These are phyloP conservation scores for Rhododendron molle DNA, from an alignment of 148 eudicot species.

Conservation along the genomic window DNA sequence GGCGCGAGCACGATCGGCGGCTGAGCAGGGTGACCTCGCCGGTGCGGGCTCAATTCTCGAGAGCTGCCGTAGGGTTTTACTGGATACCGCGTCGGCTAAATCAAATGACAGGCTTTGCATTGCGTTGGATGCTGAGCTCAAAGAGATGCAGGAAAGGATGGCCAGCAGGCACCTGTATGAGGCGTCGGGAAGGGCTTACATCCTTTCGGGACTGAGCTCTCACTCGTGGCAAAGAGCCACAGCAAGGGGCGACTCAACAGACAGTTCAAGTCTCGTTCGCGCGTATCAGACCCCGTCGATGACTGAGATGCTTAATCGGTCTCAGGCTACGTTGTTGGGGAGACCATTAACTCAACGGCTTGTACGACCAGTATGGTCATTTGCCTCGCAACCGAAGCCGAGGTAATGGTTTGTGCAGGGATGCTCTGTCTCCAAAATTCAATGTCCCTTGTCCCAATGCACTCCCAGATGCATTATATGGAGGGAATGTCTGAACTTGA, in stretches of 20 bases:
- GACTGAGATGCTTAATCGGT: constrained; percentile 65
- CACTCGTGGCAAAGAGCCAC: constrained; percentile 97
- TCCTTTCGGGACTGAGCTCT: constrained; percentile 81
- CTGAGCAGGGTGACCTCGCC: constrained; percentile 59
- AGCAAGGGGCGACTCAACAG: constrained; percentile 62
- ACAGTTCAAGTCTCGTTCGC: constrained; percentile 47
- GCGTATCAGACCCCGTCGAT: constrained; percentile 66
- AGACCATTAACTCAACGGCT: constrained; percentile 41
- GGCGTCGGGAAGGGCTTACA: constrained; percentile 81
- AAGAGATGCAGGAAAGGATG: constrained; percentile 89
- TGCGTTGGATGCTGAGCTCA: constrained; percentile 59
- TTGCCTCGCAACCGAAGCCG: constrained; percentile 23
- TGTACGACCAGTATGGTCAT: neutral
- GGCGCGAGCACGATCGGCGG: constrained; percentile 51
- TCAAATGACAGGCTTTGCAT: constrained; percentile 45
- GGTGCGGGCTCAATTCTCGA: constrained; percentile 53
- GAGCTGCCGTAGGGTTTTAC: constrained; percentile 34
- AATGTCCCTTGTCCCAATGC: neutral
- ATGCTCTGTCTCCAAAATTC: neutral
- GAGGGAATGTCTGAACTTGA: neutral
- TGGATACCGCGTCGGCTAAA: constrained; percentile 52
- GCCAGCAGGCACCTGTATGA: constrained; percentile 68
- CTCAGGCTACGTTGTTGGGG: constrained; percentile 53
- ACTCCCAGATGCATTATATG: neutral
- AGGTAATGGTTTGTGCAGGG: constrained; percentile 26